These are phyloP conservation scores for Astrothelium subdiscretum DNA, from an alignment of 495 filamentous ascomycete species.

Conservation along the genomic window DNA sequence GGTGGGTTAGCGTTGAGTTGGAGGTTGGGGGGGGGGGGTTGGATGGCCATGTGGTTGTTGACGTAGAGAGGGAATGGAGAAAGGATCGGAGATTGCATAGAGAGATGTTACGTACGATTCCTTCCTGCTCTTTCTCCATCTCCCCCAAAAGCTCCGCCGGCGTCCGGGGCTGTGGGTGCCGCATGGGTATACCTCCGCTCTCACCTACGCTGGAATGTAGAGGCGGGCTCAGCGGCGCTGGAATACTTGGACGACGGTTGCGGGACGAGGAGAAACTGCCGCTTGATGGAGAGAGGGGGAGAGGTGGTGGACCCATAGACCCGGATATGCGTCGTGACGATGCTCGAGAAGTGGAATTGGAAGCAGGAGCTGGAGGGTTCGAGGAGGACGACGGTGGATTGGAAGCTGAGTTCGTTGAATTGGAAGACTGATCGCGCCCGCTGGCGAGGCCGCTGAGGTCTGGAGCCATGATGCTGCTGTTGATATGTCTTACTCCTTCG, in stretches of 20 bases:
- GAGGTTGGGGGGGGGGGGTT: neutral
- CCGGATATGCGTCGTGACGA: neutral
- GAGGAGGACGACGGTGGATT: neutral
- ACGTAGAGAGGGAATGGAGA: neutral
- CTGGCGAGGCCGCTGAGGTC: neutral
- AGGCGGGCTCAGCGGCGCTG: neutral
- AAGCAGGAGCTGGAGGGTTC: neutral
- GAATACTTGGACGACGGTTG: neutral
- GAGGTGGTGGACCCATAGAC: neutral
- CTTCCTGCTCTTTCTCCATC: slow-evolving; percentile 88
- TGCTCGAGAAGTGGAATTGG: neutral
- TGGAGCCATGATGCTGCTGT: neutral
- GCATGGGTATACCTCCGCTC: slow-evolving; percentile 43
- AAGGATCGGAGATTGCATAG: neutral
- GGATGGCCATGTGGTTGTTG: neutral
- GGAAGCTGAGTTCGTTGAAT: neutral
- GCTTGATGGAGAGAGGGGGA: neutral
- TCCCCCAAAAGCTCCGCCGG: slow-evolving; percentile 76
- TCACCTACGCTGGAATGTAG: slow-evolving; percentile 8
- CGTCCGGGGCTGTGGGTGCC: slow-evolving; percentile 75
- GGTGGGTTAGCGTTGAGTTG: neutral
- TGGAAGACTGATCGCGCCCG: neutral
- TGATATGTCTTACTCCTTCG: neutral
- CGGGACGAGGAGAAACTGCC: neutral
- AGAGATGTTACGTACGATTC: slow-evolving; percentile 51